Conservation (phyloP, 1,139 yeast genomes). For the Zygotorulaspora mrakii region DNA sequence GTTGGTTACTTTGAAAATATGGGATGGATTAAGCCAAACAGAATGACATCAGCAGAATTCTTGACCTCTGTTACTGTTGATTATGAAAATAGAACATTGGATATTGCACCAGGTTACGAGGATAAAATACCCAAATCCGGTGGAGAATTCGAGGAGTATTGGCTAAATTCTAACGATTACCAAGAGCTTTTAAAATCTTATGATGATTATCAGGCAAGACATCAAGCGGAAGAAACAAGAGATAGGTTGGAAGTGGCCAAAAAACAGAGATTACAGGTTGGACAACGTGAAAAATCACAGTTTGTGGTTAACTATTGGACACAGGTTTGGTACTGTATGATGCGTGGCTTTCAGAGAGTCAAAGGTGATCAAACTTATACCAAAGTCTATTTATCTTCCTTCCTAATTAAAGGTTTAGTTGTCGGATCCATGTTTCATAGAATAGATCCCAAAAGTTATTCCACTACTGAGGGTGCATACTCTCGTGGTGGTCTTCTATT, state of each 20-base stretch:
- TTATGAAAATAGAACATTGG: conserved; percentile 35
- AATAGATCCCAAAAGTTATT: conserved; percentile 38
- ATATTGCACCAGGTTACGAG: conserved; percentile 53
- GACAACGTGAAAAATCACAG: conserved; percentile 44
- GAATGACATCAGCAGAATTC: conserved; percentile 65
- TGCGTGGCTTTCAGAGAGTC: conserved; percentile 54
- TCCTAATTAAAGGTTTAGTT: conserved; percentile 50
- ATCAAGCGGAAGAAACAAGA: conserved; percentile 42
- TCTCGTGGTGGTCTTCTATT: conserved; percentile 56
- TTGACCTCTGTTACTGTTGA: conserved; percentile 59
- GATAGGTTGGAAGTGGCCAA: conserved; percentile 41
- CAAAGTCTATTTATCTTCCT: conserved; percentile 47
- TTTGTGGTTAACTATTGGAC: conserved; percentile 45
- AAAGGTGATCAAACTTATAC: conserved; percentile 54
- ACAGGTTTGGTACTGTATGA: conserved; percentile 45
- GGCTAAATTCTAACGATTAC: conserved; percentile 53
- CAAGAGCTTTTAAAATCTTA: conserved; percentile 41
- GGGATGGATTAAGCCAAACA: conserved; percentile 59
- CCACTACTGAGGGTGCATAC: conserved; percentile 50
- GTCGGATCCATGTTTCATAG: conserved; percentile 56
- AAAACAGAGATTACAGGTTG: conserved; percentile 44
- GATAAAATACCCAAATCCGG: conserved; percentile 54
- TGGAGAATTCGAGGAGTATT: conserved; percentile 52
- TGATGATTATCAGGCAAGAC: conserved; percentile 41
- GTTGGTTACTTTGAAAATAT: conserved; percentile 52